A percentile compares a stretch with the other conserved stretches of the same genome.
These are phyloP conservation scores for Isatis lusitanica DNA, from an alignment of 441 rosid genomes.

Conservation along the genomic window DNA sequence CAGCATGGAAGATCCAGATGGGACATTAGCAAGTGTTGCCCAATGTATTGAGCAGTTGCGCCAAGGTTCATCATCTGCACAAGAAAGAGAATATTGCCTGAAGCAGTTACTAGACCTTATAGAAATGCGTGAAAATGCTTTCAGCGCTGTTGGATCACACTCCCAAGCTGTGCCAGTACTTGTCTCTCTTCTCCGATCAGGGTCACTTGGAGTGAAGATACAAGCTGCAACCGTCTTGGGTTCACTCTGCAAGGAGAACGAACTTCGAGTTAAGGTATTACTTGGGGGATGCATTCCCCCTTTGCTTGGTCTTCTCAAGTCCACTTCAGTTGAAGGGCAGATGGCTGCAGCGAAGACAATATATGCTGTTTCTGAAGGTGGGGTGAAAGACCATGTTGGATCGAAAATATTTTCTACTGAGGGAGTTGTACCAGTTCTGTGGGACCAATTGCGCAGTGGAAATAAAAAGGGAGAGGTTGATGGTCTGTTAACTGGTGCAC, in stretches of 20 bases:
- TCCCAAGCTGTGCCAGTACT: slow-evolving; percentile 99
- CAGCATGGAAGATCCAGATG: slow-evolving; percentile 99
- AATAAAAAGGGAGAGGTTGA: slow-evolving; percentile 84
- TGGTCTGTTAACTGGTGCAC: slow-evolving; percentile 91
- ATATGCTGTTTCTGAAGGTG: slow-evolving; percentile 97
- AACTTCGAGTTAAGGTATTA: slow-evolving; percentile 93
- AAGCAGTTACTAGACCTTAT: slow-evolving; percentile 94
- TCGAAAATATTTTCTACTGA: slow-evolving; percentile 99
- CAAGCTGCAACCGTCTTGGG: slow-evolving; percentile 98
- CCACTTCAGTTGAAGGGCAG: slow-evolving; percentile 96
- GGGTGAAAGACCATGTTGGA: slow-evolving; percentile 96
- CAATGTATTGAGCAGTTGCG: slow-evolving; percentile 99
- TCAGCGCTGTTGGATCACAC: slow-evolving; percentile 99
- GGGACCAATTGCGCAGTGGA: slow-evolving; percentile 86
- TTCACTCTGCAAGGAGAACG: slow-evolving; percentile 98
- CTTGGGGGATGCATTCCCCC: slow-evolving; percentile 99
- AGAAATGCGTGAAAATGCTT: slow-evolving; percentile 93
- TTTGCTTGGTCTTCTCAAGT: slow-evolving; percentile 97
- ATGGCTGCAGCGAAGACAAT: slow-evolving; percentile 97
- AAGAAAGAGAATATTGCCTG: slow-evolving; percentile 90
- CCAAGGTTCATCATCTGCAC: slow-evolving; percentile 82
- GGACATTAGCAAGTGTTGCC: slow-evolving; percentile 98
- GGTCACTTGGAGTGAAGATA: slow-evolving; percentile 92
- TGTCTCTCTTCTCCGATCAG: slow-evolving; percentile 99
- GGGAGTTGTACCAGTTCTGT: slow-evolving; percentile 97